Evolutionary conservation across 2,329 filamentous ascomycete genomes (phyloP), one percentile per base, ranked within the genome.

Genomic region (Aschersonia sp.): DNA sequence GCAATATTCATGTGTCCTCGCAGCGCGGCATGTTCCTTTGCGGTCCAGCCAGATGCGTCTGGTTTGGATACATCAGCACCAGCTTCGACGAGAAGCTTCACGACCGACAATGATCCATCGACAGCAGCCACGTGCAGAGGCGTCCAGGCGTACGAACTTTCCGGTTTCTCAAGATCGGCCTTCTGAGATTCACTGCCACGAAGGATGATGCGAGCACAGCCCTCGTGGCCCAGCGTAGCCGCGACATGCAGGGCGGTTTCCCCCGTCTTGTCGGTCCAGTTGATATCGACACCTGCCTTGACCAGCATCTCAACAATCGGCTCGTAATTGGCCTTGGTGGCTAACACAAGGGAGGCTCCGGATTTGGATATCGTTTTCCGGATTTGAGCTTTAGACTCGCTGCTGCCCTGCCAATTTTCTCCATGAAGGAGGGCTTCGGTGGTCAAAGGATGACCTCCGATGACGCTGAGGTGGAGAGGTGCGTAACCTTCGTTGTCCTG

Each of bases 191-290:
- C 66, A 0, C 78, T 82, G 2, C 85, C 86, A 12, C 81, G 72
- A 3, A 97, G 64, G 29, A 98, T 70, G 29, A 87, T 80, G 50
- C 74, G 78, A 10, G 86, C 87, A 60, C 89, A 97, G 51, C 89
- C 77, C 12, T 78, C 75, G 59, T 94, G 85, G 12, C 89, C 89
- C 58, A 91, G 92, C 43, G 89, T 82, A 48, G 92, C 89, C 45
- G 92, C 92, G 56, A 96, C 76, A 61, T 97, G 92, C 40, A 98
- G 69, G 3, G 91, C 89, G 7, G 89, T 94, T 65, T 98, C 92
- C 12, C 89, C 89, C 47, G 84, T 82, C 52, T 85, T 81, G 60
- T 97, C 89, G 58, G 87, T 87, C 71, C 89, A 94, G 60, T 98
- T 96, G 58, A 97, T 82, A 58, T 97, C 84, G 4, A 96, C 85